Conservation (phyloP, 345 rosid genomes). For the Eucalyptus cloeziana region DNA sequence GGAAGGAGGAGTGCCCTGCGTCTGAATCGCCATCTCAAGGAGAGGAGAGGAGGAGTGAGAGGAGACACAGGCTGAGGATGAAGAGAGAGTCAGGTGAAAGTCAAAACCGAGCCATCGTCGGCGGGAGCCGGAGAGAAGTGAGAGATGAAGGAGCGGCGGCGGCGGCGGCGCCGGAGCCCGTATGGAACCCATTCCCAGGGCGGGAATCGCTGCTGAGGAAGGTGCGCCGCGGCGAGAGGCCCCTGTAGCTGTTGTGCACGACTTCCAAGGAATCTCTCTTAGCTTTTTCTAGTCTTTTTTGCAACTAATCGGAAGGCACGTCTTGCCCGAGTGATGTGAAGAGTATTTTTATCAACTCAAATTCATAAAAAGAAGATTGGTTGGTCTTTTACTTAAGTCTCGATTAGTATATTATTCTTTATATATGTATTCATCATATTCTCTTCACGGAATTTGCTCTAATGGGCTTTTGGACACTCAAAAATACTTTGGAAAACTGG, state of each 20-base stretch:
- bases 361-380: neutral
- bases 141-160: neutral
- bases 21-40: neutral
- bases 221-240: conserved; percentile 10
- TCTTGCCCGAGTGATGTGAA: neutral
- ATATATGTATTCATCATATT: neutral
- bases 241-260: neutral
- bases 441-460: neutral
- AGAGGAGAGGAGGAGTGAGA: conserved; percentile 4
- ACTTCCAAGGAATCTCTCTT: neutral
- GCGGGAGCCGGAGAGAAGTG: neutral
- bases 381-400: neutral
- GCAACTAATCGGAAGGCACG: neutral
- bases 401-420: neutral
- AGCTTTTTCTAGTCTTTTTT: neutral
- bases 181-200: conserved; percentile 53
- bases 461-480: too few relatives aligned
- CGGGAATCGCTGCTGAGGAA: conserved; percentile 43
- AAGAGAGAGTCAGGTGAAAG: neutral
- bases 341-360: neutral
- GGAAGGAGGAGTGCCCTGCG: conserved; percentile 2
- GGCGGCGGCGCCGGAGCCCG: neutral
- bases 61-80: conserved; percentile 6
- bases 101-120: neutral
- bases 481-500: too few relatives aligned